Conservation (phyloP, 441 rosid genomes). For the Eutrema salsugineum region DNA sequence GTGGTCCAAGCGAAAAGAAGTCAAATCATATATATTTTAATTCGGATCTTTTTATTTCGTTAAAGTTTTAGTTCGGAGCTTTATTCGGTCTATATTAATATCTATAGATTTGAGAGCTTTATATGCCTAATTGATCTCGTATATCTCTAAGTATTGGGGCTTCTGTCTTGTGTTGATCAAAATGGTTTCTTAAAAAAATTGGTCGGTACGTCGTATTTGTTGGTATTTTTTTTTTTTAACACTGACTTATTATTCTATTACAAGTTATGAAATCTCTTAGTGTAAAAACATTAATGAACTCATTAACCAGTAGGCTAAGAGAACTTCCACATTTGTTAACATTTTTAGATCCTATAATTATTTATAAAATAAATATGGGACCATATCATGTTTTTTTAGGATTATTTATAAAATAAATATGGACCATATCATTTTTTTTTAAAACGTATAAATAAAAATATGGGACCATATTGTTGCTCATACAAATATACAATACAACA, state of each 20-base stretch:
- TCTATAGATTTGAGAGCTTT: background rate
- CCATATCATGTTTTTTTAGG: too few relatives aligned
- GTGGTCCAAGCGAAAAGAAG: conserved; percentile 17
- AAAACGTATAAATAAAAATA: too few relatives aligned
- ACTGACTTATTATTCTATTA: too few relatives aligned
- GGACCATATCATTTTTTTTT: too few relatives aligned
- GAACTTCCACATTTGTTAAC: background rate
- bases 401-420: too few relatives aligned
- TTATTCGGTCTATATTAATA: background rate
- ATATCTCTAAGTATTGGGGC: background rate
- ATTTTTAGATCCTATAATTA: background rate
- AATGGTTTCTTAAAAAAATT: background rate
- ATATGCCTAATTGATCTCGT: background rate
- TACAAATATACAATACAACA: background rate
- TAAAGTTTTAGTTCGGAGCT: background rate
- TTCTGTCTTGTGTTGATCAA: background rate
- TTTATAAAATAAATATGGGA: background rate
- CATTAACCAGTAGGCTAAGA: too few relatives aligned
- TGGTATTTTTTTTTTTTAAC: too few relatives aligned
- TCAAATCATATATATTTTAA: background rate
- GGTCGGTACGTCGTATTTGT: background rate
- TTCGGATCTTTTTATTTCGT: too few relatives aligned
- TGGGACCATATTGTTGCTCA: background rate
- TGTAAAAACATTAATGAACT: too few relatives aligned
- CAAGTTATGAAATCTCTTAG: too few relatives aligned